Evolutionary conservation across 2,329 filamentous ascomycete genomes (phyloP), one percentile per base, ranked within the genome.

Genomic region (Penicillium janthinellum): DNA sequence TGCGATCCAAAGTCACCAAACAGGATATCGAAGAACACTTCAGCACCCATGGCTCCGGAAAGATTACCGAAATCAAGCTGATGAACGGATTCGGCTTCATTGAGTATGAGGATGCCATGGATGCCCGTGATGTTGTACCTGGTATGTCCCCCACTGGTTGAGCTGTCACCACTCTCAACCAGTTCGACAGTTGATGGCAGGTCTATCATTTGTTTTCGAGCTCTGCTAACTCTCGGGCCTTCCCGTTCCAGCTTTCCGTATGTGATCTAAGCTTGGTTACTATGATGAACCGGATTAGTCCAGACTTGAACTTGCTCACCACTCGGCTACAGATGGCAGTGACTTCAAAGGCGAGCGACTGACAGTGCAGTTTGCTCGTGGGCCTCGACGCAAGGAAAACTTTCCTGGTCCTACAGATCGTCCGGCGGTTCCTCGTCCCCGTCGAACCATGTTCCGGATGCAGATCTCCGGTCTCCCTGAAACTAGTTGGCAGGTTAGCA

Each of bases 41-140:
- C 82, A 89, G 89, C 77, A 92, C 88, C 74, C 92, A 97, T 88
- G 95, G 94, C 76, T 94, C 92, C 70, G 95, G 95, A 78, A 92
- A 96, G 78, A 98, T 99, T 77, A 95, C 90, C 69, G 95, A 99
- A 83, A 94, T 99, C 82, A 99, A 99, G 84, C 88, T 99, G 66
- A 99, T 99, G 95, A 98, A 96, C 77, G 95, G 95, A 74, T 99
- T 99, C 76, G 95, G 95, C 77, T 99, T 99, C 83, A 96, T 99
- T 77, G 95, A 99, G 80, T 99, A 98, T 81, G 96, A 97, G 80
- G 95, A 98, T 82, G 88, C 92, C 60, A 91, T 97, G 90, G 95
- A 99, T 82, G 95, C 95, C 69, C 90, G 94, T 75, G 95, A 99
- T 81, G 93, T 99, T 66, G 95, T 99, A 73, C 95, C 95, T 79